phyloP scores from a whole-genome alignment of 1,139 yeast species.

The Taiozyma sp. region DNA sequence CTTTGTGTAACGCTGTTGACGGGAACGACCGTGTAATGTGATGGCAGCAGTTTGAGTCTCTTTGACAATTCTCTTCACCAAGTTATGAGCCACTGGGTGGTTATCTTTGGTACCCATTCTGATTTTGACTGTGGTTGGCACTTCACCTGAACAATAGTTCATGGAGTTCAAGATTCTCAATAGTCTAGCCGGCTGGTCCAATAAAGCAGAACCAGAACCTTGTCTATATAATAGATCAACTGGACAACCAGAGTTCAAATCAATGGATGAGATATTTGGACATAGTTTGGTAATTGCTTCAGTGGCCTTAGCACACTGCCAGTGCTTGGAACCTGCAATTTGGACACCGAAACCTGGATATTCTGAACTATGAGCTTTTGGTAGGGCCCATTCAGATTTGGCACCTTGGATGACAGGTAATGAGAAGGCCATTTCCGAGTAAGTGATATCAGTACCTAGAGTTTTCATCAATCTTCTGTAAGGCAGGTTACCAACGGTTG shows the following conservation, averaged over 20 bases:
- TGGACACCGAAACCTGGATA: conserved; percentile 92
- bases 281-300: conserved; percentile 63
- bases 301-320: conserved; percentile 92
- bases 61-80: conserved; percentile 64
- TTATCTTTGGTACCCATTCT: conserved; percentile 88
- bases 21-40: conserved; percentile 91
- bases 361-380: conserved; percentile 82
- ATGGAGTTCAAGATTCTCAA: conserved; percentile 78
- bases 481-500: conserved; percentile 97
- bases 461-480: conserved; percentile 89
- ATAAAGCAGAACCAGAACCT: conserved; percentile 93
- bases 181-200: conserved; percentile 85
- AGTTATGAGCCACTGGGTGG: conserved; percentile 77
- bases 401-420: conserved; percentile 85
- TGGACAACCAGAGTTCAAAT: conserved; percentile 96
- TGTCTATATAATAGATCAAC: conserved; percentile 86
- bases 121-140: conserved; percentile 88
- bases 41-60: conserved; percentile 88
- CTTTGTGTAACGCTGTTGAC: conserved; percentile 90
- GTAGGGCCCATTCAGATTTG: conserved; percentile 96
- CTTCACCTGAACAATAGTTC: conserved; percentile 84
- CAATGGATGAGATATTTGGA: conserved; percentile 51
- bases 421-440: conserved; percentile 91
- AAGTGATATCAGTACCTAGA: conserved; percentile 90
- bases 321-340: conserved; percentile 85